Base-by-base conservation (phyloP, 2,329 filamentous ascomycete species). In the Aspergillus sp. region DNA sequence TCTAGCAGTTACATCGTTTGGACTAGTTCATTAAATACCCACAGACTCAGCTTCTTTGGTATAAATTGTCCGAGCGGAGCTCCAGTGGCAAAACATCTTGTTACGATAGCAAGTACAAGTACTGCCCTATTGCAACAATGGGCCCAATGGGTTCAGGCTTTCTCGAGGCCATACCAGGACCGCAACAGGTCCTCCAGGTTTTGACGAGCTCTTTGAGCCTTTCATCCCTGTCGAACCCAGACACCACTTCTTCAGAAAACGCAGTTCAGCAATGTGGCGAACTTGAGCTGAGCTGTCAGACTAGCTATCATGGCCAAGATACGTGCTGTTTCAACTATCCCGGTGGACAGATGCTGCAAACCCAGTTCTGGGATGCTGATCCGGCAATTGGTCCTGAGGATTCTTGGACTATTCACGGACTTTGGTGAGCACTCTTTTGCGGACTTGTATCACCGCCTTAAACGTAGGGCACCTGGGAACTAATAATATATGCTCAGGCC, bases 261-360 rank as follows among this genome's bases (percentile, higher is more conserved):
- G 15, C 61, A 56, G 61, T 52, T 21, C 56, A 64, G n/a, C 63
- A 71, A 55, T 77, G 76, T 56, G 63, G 73, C 17, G 64, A 66
- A 14, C 63, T 70, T 4, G 73, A 77, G 60, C 68, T 88, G 52
- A 88, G 85, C 65, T 91, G 88, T 68, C 83, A 86, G 57, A 87
- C 87, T 67, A 83, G 81, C 6, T 85, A 85, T 3, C 73, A 75
- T 7, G 81, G 84, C n/a, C 71, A 80, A 51, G 80, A 91, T 67
- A 82, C 86, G 6, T 92, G 90, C 77, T 92, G 90, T 75, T 89
- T 91, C 77, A 89, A 89, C 67, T 80, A 84, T 21, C 89, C 89
- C 0, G 86, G 88, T 4, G 90, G 90, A 7, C 84, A 90, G 61
- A 76, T 92, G 45, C 80, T 91, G 4, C 84, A 86, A 72, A 91